These are phyloP conservation scores for Carallia pectinifolia DNA, from an alignment of 345 rosid genomes.

Conservation along the genomic window DNA sequence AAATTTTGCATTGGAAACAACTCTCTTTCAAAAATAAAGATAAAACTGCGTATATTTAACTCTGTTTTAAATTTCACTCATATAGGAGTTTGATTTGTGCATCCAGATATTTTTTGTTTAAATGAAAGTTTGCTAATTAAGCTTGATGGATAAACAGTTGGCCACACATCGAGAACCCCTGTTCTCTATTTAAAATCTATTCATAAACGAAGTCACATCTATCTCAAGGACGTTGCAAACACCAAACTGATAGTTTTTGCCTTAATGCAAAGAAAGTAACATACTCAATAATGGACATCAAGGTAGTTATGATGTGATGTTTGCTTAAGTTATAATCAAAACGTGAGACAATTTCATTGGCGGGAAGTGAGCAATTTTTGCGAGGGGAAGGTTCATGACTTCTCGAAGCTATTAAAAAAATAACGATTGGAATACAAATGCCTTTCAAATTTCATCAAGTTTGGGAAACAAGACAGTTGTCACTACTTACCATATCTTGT, in stretches of 20 bases:
- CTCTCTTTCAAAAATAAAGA: no score
- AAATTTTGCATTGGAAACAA: no score
- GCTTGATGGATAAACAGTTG: no score
- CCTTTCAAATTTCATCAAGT: background rate
- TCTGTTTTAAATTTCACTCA: no score
- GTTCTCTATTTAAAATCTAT: no score
- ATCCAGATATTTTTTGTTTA: no score
- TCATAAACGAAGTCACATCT: no score
- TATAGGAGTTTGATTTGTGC: no score
- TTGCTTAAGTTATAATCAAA: conserved; percentile 7
- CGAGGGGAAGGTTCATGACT: background rate
- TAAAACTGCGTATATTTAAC: no score
- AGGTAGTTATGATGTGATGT: background rate
- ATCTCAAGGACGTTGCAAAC: no score
- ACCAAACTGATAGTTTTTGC: background rate
- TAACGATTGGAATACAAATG: background rate
- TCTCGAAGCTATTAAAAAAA: background rate
- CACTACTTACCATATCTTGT: background rate
- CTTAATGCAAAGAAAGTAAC: background rate
- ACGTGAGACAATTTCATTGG: background rate
- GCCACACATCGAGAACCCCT: no score
- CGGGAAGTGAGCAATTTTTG: background rate
- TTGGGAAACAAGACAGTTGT: background rate
- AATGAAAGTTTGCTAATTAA: no score
- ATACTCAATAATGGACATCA: background rate